These are phyloP conservation scores for Lenwebbia sp. DNA, from an alignment of 345 rosid species.

Conservation along the genomic window DNA sequence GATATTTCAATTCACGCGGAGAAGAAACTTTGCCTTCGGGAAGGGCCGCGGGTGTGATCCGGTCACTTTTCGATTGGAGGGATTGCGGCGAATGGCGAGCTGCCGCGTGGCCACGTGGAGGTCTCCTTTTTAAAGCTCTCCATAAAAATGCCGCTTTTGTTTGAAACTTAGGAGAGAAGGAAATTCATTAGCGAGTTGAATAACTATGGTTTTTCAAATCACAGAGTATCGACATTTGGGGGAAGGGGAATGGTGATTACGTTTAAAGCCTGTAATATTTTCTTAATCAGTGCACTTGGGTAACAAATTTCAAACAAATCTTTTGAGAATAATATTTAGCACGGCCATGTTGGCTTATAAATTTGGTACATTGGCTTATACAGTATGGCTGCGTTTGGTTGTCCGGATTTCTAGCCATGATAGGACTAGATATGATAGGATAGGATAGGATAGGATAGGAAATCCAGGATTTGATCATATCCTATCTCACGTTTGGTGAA, in stretches of 20 bases:
- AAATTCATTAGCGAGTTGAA: neutral
- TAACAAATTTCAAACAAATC: neutral
- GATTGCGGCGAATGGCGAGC: neutral
- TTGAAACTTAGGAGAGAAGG: neutral
- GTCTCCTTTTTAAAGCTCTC: neutral
- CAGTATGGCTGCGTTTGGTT: no score
- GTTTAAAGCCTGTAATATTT: neutral
- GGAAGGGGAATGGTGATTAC: rapidly evolving
- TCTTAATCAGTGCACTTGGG: neutral
- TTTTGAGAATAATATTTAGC: neutral
- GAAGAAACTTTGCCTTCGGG: neutral
- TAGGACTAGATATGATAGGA: no score
- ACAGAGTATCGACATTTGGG: neutral
- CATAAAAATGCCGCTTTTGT: neutral
- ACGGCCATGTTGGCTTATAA: neutral
- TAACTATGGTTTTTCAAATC: no score
- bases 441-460: no score
- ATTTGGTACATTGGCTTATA: neutral
- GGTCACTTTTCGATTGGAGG: neutral
- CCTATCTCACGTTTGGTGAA: no score
- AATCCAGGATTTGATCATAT: no score
- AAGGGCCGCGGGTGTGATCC: neutral
- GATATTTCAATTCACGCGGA: neutral
- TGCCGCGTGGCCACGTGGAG: neutral
- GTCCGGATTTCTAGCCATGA: no score